Evolutionary conservation across 192 early-diverging fungal species (phyloP), one percentile per base, ranked within the genome.

Genomic region (Podochytrium sp.): DNA sequence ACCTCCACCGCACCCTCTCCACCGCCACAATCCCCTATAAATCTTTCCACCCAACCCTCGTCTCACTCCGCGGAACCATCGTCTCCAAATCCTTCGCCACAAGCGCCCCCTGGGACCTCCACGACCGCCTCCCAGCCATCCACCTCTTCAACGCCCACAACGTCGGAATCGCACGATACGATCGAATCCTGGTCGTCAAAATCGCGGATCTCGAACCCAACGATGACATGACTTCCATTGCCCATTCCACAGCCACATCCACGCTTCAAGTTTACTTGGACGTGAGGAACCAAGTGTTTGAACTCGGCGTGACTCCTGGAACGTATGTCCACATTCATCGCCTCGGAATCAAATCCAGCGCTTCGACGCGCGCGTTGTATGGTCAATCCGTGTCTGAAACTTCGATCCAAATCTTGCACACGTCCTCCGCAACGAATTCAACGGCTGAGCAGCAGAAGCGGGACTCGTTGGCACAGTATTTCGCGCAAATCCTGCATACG

Each of bases 261-360:
- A 65, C 64, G n/a, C 30, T 61, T 12, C 59, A 61, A 38, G 23
- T 65, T 23, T 65, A 65, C 29, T 39, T 41, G 3, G 64, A 65
- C 29, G 25, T 18, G 23, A 10, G 49, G 18, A 49, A 25, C 3
- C 42, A n/a, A 23, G 42, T 20, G 1, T 65, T 65, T 32, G 20
- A 49, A 41, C 43, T 33, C 25, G 64, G 40, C 10, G 12, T 65
- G 27, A 18, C 49, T 47, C 64, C 64, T 23, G 64, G 64, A 38
- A 35, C 41, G 6, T 18, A 23, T 18, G 38, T 65, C 27, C 42
- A 39, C 23, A 33, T 65, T 33, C n/a, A 51, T 20, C 10, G 10
- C 16, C 35, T 61, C 14, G 59, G 34, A 61, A 34, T 61, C 6
- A 61, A 61, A 65, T 12, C 18, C 10, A 27, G 23, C 16, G 41